Evolutionary conservation across 2,329 filamentous ascomycete species (phyloP).

Genomic region (Chaetomium sp.): DNA sequence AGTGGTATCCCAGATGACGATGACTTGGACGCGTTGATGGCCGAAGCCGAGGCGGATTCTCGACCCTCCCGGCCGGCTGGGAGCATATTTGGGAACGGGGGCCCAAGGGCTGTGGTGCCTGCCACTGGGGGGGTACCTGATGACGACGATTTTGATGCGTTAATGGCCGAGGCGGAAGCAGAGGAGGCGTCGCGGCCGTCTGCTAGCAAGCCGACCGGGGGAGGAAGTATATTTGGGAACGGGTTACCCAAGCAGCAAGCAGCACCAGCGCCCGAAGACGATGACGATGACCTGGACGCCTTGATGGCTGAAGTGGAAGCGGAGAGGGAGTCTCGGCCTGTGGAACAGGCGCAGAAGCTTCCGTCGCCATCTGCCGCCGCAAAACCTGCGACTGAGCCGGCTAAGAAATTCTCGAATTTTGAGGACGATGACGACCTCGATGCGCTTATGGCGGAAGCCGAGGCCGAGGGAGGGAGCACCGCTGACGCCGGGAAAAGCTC

Average conservation of each 20-base stretch:
- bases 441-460: constrained; percentile 28
- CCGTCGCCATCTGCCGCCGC: not conserved
- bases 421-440: constrained; percentile 31
- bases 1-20: constrained; percentile 36
- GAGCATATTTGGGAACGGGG: constrained; percentile 13
- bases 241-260: constrained; percentile 6
- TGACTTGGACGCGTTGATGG: constrained; percentile 47
- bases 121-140: constrained; percentile 17
- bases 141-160: constrained; percentile 32
- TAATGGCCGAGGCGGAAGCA: constrained; percentile 31
- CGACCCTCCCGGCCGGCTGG: not conserved
- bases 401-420: constrained; percentile 3
- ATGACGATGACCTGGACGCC: constrained; percentile 30
- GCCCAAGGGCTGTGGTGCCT: constrained; percentile 5
- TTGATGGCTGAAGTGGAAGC: constrained; percentile 27
- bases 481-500: not conserved
- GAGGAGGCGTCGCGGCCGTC: constrained; percentile 23
- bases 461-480: constrained; percentile 18
- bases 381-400: not conserved
- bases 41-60: constrained; percentile 36
- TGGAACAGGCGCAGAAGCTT: not conserved
- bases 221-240: constrained; percentile 17
- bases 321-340: not conserved
- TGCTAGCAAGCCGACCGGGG: constrained; percentile 12
- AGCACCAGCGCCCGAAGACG: constrained; percentile 17